Percentiles rank a stretch among this genome's conserved stretches.
Conservation (phyloP, 257 asterid genomes). For the Jaltomata sinuosa region DNA sequence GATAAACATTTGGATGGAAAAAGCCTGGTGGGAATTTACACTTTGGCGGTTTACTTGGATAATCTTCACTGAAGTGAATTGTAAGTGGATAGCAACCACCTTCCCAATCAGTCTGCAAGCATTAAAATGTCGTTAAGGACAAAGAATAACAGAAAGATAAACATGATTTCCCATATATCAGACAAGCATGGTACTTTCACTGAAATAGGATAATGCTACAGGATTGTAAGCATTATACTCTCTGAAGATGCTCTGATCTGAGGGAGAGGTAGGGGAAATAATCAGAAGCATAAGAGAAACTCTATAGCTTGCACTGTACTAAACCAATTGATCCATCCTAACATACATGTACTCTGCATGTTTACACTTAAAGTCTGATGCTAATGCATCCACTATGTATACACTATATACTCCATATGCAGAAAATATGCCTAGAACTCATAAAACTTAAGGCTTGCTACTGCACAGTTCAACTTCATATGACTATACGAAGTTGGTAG, state of each 20-base stretch:
- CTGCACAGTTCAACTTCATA: background rate
- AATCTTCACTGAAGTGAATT: conserved; percentile 40
- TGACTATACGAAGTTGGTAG: background rate
- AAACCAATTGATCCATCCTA: background rate
- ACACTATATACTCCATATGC: background rate
- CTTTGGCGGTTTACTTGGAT: conserved; percentile 49
- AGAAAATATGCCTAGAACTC: background rate
- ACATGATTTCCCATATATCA: background rate
- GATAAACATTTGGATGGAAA: conserved; percentile 48
- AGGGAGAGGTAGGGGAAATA: background rate
- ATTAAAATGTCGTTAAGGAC: background rate
- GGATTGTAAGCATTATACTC: background rate
- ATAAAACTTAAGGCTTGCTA: background rate
- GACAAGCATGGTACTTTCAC: background rate
- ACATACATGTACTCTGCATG: background rate
- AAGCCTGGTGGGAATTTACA: conserved; percentile 35
- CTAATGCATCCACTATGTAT: background rate
- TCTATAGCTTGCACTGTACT: background rate
- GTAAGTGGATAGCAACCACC: conserved; percentile 40
- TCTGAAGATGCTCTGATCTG: background rate
- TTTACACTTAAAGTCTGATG: background rate
- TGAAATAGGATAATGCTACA: background rate
- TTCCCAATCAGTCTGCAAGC: conserved; percentile 45
- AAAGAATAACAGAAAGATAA: background rate
- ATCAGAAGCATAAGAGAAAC: background rate